Percentiles rank a stretch among this genome's conserved stretches.
Conservation (phyloP, 75 land plant species). For the Gnetum montanum region DNA sequence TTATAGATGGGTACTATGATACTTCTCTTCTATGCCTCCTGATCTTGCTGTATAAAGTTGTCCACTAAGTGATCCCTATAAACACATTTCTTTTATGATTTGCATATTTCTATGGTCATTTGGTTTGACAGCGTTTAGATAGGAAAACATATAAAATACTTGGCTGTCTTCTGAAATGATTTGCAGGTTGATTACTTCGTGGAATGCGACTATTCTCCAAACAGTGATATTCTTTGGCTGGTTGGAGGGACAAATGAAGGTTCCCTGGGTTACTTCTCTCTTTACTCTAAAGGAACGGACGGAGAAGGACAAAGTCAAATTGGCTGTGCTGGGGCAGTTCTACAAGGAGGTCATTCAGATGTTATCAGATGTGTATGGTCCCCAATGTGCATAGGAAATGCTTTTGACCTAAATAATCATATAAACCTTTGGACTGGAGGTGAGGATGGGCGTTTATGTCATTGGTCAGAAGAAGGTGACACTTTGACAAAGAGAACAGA, state of each 20-base stretch:
- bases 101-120: too few relatives aligned
- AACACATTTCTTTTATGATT: too few relatives aligned
- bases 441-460: constrained; percentile 91
- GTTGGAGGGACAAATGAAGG: constrained; percentile 84
- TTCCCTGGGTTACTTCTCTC: constrained; percentile 78
- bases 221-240: constrained; percentile 58
- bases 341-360: constrained; percentile 78
- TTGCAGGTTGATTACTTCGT: constrained; percentile 88
- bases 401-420: constrained; percentile 11
- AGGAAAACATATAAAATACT: too few relatives aligned
- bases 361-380: constrained; percentile 71
- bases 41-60: too few relatives aligned
- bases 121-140: too few relatives aligned
- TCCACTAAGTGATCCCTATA: too few relatives aligned
- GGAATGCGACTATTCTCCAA: constrained; percentile 62
- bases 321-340: constrained; percentile 60
- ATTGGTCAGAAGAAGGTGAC: constrained; percentile 71
- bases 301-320: constrained; percentile 19
- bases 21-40: too few relatives aligned
- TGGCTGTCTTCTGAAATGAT: too few relatives aligned
- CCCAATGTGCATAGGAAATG: constrained; percentile 8
- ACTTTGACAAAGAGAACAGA: constrained; percentile 30
- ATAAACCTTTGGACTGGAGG: constrained; percentile 97
- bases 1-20: too few relatives aligned
- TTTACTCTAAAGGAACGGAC: constrained; percentile 13